Conservation (phyloP, 371 early-diverging fungal species). For the Paraphysoderma sedebokerense region DNA sequence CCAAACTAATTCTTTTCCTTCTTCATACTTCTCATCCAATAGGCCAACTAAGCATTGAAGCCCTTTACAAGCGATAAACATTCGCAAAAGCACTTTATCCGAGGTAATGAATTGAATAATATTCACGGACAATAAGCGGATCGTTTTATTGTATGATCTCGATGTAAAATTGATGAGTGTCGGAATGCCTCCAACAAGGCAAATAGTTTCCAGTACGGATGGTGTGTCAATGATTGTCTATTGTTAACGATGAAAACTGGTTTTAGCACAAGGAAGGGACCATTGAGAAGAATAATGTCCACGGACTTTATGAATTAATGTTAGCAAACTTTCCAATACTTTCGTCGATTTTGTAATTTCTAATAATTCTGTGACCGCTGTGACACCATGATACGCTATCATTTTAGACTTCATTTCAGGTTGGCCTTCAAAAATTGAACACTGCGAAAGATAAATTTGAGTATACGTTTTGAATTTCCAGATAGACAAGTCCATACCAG, state of each 20-base stretch:
- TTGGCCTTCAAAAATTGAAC: conserved; percentile 14
- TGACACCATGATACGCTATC: conserved; percentile 28
- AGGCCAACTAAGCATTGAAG: conserved; percentile 23
- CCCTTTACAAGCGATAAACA: conserved; percentile 37
- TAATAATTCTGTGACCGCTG: conserved; percentile 27
- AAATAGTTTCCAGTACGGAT: conserved; percentile 24
- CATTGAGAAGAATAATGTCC: not conserved
- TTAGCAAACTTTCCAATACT: conserved; percentile 13
- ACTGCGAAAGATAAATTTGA: conserved; percentile 3
- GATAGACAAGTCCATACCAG: conserved; percentile 16
- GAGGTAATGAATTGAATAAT: conserved; percentile 24
- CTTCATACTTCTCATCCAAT: conserved; percentile 21
- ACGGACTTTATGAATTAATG: conserved; percentile 21
- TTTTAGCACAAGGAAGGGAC: not conserved
- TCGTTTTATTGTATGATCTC: conserved; percentile 10
- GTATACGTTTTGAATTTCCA: conserved; percentile 2
- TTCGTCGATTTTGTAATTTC: conserved; percentile 15
- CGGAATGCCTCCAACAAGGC: conserved; percentile 33
- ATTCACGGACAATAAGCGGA: conserved; percentile 21
- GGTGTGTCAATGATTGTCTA: conserved; percentile 17
- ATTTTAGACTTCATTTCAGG: conserved; percentile 21
- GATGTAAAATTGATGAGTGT: conserved; percentile 22
- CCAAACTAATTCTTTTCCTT: conserved; percentile 22
- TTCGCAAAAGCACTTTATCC: conserved; percentile 21
- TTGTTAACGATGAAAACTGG: not conserved